Evolutionary conservation across 2,329 filamentous ascomycete genomes (phyloP).

Genomic region (Pseudopithomyces maydicus): DNA sequence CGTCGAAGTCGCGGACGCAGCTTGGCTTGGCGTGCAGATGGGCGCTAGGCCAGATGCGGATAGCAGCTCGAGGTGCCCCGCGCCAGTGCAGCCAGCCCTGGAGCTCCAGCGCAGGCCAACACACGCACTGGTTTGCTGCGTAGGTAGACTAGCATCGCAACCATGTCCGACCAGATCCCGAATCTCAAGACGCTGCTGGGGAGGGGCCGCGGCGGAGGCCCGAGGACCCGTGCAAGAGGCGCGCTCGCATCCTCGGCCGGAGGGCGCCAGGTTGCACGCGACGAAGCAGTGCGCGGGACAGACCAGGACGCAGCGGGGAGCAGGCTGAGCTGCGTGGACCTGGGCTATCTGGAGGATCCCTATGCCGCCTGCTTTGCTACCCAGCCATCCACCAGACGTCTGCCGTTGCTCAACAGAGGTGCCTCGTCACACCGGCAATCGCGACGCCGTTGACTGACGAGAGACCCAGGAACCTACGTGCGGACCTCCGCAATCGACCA

Average conservation of each 20-base stretch:
- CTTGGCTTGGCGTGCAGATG: conserved; percentile 25
- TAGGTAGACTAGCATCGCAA: too few relatives aligned
- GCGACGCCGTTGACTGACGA: conserved; percentile 1
- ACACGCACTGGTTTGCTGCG: conserved; percentile 21
- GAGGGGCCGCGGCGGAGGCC: conserved; percentile 52
- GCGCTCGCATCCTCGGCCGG: conserved; percentile 27
- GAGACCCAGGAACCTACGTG: conserved; percentile 78
- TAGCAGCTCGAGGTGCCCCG: conserved; percentile 27
- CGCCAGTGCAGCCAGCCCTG: too few relatives aligned
- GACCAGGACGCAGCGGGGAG: conserved; percentile 91
- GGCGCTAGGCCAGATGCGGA: conserved; percentile 7
- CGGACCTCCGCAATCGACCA: conserved; percentile 82
- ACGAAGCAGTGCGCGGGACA: conserved; percentile 82
- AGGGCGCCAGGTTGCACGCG: conserved; percentile 55
- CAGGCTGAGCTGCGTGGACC: conserved; percentile 81
- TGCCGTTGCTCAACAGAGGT: conserved; percentile 96
- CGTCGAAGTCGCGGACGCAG: conserved; percentile 19
- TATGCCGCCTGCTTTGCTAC: conserved; percentile 75
- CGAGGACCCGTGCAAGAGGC: conserved; percentile 51
- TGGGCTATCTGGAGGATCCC: conserved; percentile 82
- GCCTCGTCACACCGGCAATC: conserved; percentile 7
- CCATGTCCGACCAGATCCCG: conserved; percentile 77
- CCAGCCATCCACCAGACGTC: conserved; percentile 63
- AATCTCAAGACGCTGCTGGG: conserved; percentile 70
- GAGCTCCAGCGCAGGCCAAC: conserved; percentile 7